Percentiles rank a stretch among this genome's conserved stretches.
These are phyloP conservation scores for Eucalyptus shirleyi DNA, from an alignment of 345 rosid genomes.

Conservation along the genomic window DNA sequence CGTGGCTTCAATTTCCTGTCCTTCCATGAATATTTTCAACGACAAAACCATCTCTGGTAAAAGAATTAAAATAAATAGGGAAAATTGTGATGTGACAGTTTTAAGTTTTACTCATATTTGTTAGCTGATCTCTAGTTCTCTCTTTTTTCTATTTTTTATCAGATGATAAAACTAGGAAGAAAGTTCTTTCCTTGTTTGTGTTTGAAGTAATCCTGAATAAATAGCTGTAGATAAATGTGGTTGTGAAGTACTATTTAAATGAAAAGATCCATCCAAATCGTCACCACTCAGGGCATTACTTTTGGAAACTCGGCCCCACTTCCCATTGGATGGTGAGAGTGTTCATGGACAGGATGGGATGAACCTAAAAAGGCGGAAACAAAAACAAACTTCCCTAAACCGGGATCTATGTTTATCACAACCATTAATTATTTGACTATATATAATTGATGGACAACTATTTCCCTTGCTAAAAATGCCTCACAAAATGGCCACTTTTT, in stretches of 20 bases:
- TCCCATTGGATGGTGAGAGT: background rate
- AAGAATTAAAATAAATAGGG: background rate
- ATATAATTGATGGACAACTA: background rate
- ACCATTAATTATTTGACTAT: background rate
- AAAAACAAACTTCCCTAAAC: background rate
- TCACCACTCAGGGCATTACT: background rate
- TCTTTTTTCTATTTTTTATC: background rate
- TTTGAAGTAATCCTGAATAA: background rate
- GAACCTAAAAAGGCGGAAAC: background rate
- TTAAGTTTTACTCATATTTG: background rate
- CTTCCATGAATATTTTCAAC: background rate
- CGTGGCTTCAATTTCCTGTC: background rate
- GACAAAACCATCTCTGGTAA: background rate
- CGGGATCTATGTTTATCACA: background rate
- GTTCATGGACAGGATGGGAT: background rate
- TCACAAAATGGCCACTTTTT: background rate
- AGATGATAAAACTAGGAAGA: background rate
- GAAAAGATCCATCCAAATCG: background rate
- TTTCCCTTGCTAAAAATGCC: background rate
- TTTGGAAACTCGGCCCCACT: background rate
- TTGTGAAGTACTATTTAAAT: background rate
- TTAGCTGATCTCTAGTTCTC: background rate
- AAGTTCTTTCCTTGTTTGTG: background rate
- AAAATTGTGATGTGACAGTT: background rate
- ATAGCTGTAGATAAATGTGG: background rate